Evolutionary conservation across 2,329 filamentous ascomycete genomes (phyloP).

Genomic region (Leptodontidium sp.): DNA sequence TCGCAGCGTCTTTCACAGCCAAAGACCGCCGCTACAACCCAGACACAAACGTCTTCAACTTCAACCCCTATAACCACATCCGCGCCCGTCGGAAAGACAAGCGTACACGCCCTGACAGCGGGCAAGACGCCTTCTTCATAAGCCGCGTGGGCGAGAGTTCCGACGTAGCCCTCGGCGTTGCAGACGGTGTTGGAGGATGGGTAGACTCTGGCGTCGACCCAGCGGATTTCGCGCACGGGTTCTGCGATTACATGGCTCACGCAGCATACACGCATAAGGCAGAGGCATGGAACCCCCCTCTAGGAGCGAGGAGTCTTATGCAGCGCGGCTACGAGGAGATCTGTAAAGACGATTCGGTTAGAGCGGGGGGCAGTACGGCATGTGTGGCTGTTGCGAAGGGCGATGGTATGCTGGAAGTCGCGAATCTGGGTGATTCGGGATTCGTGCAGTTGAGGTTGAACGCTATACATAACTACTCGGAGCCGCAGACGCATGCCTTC

Average conservation of each 20-base stretch:
- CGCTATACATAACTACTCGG: conserved; percentile 82
- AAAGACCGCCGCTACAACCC: conserved; percentile 76
- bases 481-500: conserved; percentile 93
- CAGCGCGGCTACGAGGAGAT: conserved; percentile 86
- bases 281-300: conserved; percentile 44
- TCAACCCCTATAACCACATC: conserved; percentile 69
- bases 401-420: conserved; percentile 81
- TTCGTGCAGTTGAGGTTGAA: conserved; percentile 88
- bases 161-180: conserved; percentile 84
- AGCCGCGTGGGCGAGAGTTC: conserved; percentile 76
- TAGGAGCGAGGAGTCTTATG: conserved; percentile 75
- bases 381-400: conserved; percentile 81
- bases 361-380: conserved; percentile 89
- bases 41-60: conserved; percentile 74
- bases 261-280: conserved; percentile 59
- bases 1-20: conserved; percentile 78
- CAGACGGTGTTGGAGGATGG: conserved; percentile 97
- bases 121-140: conserved; percentile 97
- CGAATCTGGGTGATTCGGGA: conserved; percentile 95
- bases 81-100: conserved; percentile 63
- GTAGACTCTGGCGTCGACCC: conserved; percentile 91
- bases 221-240: conserved; percentile 90
- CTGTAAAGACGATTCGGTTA: conserved; percentile 74
- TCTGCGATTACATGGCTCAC: conserved; percentile 92
- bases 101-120: conserved; percentile 75